phyloP scores from a whole-genome alignment of 768 basidiomycete genomes.

The Calocybe gangraenosa region DNA sequence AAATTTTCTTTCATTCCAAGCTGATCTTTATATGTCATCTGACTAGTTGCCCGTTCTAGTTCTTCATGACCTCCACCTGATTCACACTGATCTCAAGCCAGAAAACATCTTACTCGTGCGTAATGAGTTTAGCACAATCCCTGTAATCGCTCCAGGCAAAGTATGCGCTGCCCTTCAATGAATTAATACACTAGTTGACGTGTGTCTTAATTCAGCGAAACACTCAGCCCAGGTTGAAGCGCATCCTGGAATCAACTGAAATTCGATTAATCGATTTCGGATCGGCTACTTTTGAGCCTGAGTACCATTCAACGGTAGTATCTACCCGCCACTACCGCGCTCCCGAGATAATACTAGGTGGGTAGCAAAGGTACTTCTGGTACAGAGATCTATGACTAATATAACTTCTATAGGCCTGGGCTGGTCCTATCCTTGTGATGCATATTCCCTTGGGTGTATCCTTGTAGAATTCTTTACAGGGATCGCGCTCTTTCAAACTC shows the following conservation, averaged over 20 bases:
- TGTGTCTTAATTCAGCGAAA: slow-evolving; percentile 42
- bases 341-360: slow-evolving; percentile 97
- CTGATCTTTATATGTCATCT: slow-evolving; percentile 4
- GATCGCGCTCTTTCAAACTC: slow-evolving; percentile 97
- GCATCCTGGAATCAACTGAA: slow-evolving; percentile 80
- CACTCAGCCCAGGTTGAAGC: slow-evolving; percentile 63
- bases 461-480: slow-evolving; percentile 98
- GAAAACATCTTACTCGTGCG: slow-evolving; percentile 96
- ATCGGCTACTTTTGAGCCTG: slow-evolving; percentile 95
- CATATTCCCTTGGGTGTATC: slow-evolving; percentile 97
- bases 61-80: slow-evolving; percentile 83
- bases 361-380: slow-evolving; percentile 19
- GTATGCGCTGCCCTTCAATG: slow-evolving; percentile 29
- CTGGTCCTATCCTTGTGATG: slow-evolving; percentile 98
- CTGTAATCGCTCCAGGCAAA: slow-evolving; percentile 63
- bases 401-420: slow-evolving; percentile 65
- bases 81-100: slow-evolving; percentile 98
- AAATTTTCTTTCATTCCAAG: slow-evolving; percentile 34
- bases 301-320: slow-evolving; percentile 98
- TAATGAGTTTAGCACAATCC: slow-evolving; percentile 66
- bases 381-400: too few relatives aligned
- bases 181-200: slow-evolving; percentile 13
- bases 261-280: slow-evolving; percentile 98
- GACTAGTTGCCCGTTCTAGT: slow-evolving; percentile 43
- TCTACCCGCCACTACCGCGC: slow-evolving; percentile 98